Evolutionary conservation across 768 basidiomycete species (phyloP).

Genomic region (Clavulina sp.): DNA sequence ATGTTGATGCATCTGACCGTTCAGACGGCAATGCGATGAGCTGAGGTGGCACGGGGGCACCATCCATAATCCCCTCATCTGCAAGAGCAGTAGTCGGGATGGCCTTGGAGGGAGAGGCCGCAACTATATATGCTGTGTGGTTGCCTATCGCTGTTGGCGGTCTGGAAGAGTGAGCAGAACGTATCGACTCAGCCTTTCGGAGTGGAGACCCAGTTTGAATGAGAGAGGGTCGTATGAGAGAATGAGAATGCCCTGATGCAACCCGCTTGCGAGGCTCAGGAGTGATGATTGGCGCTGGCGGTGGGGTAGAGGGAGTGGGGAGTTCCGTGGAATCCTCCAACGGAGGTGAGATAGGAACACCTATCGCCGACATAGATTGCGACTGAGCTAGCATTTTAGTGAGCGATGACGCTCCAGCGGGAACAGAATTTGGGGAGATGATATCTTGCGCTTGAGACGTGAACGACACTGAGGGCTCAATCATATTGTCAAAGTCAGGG

Average conservation of each 20-base stretch:
- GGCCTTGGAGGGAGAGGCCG: background rate
- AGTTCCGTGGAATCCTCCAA: no score
- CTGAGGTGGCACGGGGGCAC: no score
- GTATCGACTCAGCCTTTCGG: background rate
- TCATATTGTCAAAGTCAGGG: background rate
- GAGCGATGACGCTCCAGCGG: conserved; percentile 59
- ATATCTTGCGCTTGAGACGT: background rate
- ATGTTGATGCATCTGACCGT: background rate
- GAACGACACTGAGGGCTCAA: background rate
- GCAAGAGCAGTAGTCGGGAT: background rate
- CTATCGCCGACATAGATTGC: background rate
- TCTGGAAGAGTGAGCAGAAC: background rate
- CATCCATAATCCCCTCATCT: no score
- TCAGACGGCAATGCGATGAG: background rate
- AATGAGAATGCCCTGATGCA: background rate
- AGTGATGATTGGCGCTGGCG: background rate
- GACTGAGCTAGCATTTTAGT: conserved; percentile 64
- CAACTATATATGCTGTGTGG: background rate
- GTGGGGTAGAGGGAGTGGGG: background rate
- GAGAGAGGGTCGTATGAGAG: background rate
- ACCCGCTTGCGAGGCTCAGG: background rate
- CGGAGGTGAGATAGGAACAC: background rate
- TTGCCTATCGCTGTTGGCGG: background rate
- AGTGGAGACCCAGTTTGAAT: conserved; percentile 4
- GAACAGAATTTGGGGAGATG: conserved; percentile 15